Percentiles rank a stretch among this genome's conserved stretches.
Evolutionary conservation across 805 yeast species (phyloP).

Genomic region (Kuraishia borneana): DNA sequence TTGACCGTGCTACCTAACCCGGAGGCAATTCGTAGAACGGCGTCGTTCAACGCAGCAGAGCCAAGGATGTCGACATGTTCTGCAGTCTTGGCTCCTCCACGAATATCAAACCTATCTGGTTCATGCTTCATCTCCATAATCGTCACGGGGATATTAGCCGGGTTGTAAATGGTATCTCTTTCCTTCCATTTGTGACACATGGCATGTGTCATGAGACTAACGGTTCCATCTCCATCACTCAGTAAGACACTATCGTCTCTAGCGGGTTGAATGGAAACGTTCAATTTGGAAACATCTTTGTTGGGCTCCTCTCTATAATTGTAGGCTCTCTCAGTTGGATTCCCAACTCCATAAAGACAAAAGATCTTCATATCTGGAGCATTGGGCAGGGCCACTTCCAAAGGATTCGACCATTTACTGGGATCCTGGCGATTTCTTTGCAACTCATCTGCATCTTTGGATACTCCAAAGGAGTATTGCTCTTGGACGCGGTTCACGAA

Average conservation of each 20-base stretch:
- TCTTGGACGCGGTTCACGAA: conserved; percentile 49
- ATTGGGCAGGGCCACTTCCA: conserved; percentile 82
- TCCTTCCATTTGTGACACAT: conserved; percentile 90
- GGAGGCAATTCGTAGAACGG: conserved; percentile 69
- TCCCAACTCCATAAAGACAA: conserved; percentile 94
- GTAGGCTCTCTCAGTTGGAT: conserved; percentile 91
- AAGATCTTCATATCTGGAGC: conserved; percentile 88
- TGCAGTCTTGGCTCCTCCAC: conserved; percentile 97
- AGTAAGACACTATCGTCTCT: conserved; percentile 56
- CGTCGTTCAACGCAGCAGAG: conserved; percentile 82
- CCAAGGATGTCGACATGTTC: conserved; percentile 97
- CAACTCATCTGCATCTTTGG: conserved; percentile 50
- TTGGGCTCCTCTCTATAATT: conserved; percentile 63
- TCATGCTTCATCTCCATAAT: conserved; percentile 88
- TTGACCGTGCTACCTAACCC: conserved; percentile 66
- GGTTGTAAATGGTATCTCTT: conserved; percentile 60
- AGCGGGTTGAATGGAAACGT: conserved; percentile 59
- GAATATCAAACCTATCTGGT: conserved; percentile 85
- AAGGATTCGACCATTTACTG: conserved; percentile 86
- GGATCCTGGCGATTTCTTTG: conserved; percentile 55
- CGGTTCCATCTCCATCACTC: conserved; percentile 96
- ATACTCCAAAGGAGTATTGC: conserved; percentile 73
- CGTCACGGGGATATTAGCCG: conserved; percentile 61
- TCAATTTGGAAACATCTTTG: conserved; percentile 38
- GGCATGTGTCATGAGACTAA: conserved; percentile 74